Base-by-base conservation (phyloP, 2,329 filamentous ascomycete species). In the Aaosphaeria pasadenensis region DNA sequence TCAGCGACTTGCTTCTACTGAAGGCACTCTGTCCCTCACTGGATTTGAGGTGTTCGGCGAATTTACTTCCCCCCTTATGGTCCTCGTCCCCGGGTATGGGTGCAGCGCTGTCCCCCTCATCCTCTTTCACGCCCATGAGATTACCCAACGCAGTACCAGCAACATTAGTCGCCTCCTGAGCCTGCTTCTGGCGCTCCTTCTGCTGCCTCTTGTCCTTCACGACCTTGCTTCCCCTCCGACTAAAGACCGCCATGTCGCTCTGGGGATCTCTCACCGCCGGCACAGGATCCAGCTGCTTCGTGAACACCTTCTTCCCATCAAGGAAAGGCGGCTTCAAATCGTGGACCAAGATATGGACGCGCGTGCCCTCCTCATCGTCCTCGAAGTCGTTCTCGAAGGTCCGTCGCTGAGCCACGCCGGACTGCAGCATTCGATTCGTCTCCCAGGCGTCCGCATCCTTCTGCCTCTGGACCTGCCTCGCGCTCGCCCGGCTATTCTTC, bases 191-290 rank as follows among this genome's bases (percentile, higher is more conserved):
- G 39, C 94, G 83, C 69, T 99, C 94, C 53, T 91, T 87, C 70
- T 96, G 91, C 71, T 96, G 91, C 39, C 95, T 80, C 58, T 87
- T 86, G 60, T 99, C 94, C 62, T 88, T 89, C 9, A 99, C 94
- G 2, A 96, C 91, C 59, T 85, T 88, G 66, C 92, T 97, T 1
- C 94, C 94, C 68, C 96, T 96, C 39, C 92, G 83, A 73, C 91
- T 95, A 61, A 97, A 97, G 1, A 99, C 91, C 1, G 94, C 94
- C 94, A 99, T 96, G 64, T 99, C 94, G 66, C 95, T 99, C 71
- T 97, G 92, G 29, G 88, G 86, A 67, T 99, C 94, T 45, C 88
- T 83, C 11, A 99, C 89, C 0, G 94, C 95, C 0, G 92, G 90
- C 1, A 99, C 88, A 0, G 94, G 95, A 50, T 99, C 94, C 24